These are phyloP conservation scores for Amanita rubescens DNA, from an alignment of 768 basidiomycete species.

Conservation along the genomic window DNA sequence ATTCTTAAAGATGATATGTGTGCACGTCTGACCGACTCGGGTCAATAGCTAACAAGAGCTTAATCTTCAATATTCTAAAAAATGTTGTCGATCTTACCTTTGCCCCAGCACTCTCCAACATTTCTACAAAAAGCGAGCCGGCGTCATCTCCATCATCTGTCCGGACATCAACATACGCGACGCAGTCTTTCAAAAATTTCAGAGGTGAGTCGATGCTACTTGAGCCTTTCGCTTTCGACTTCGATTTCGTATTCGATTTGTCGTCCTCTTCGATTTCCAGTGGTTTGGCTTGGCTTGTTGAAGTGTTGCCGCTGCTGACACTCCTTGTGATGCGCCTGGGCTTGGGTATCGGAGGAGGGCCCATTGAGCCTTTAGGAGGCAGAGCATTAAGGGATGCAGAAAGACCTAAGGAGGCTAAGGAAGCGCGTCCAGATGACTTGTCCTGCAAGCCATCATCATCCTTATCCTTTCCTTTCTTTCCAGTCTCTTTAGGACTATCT, in stretches of 20 bases:
- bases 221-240: conserved; percentile 13
- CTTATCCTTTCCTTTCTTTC: conserved; percentile 27
- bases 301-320: conserved; percentile 30
- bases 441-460: conserved; percentile 19
- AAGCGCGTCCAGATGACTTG: conserved; percentile 43
- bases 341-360: conserved; percentile 36
- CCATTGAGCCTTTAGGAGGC: conserved; percentile 35
- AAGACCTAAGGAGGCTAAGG: conserved; percentile 51
- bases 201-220: conserved; percentile 17
- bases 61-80: neutral
- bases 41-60: conserved; percentile 40
- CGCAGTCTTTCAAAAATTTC: conserved; percentile 62
- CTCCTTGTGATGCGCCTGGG: conserved; percentile 29
- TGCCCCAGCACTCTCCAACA: conserved; percentile 75
- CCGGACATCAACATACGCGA: conserved; percentile 82
- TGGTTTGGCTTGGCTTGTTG: conserved; percentile 16
- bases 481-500: neutral
- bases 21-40: conserved; percentile 65
- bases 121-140: conserved; percentile 73
- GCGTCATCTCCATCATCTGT: conserved; percentile 82
- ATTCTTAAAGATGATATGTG: conserved; percentile 83
- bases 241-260: conserved; percentile 19
- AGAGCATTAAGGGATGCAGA: conserved; percentile 54
- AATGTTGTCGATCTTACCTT: conserved; percentile 42
- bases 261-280: conserved; percentile 23